These are phyloP conservation scores for Suhomyces faveliae DNA, from an alignment of 805 yeast species.

Conservation along the genomic window DNA sequence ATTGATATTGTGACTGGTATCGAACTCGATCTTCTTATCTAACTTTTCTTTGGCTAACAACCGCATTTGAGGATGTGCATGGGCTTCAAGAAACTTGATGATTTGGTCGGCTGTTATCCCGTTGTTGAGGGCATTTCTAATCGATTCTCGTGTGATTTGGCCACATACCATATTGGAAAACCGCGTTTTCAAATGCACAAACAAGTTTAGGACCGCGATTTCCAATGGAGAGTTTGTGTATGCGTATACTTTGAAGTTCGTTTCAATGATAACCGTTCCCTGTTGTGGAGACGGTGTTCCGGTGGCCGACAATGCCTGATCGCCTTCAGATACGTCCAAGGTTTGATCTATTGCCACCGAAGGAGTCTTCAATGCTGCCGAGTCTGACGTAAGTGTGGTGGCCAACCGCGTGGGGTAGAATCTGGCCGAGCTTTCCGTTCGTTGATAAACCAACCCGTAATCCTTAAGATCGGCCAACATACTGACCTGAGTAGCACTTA, in stretches of 20 bases:
- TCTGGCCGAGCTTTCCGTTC: constrained; percentile 51
- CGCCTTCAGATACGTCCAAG: constrained; percentile 27
- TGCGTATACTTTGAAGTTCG: constrained; percentile 90
- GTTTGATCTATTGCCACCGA: constrained; percentile 74
- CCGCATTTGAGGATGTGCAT: constrained; percentile 92
- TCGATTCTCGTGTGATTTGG: constrained; percentile 87
- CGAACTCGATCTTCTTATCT: constrained; percentile 66
- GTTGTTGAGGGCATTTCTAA: constrained; percentile 74
- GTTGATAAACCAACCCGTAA: constrained; percentile 80
- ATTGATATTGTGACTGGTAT: constrained; percentile 48
- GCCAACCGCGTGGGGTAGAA: constrained; percentile 92
- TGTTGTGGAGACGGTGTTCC: constrained; percentile 18
- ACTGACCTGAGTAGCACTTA: constrained; percentile 76
- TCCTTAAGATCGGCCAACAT: constrained; percentile 90
- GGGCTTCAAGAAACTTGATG: constrained; percentile 80
- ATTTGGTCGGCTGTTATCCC: constrained; percentile 97
- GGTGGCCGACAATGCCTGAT: constrained; percentile 6
- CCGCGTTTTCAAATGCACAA: constrained; percentile 80
- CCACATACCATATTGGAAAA: constrained; percentile 94
- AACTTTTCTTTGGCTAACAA: constrained; percentile 66
- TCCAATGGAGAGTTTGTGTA: constrained; percentile 93
- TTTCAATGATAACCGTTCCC: constrained; percentile 86
- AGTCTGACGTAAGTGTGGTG: constrained; percentile 84
- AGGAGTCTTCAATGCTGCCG: constrained; percentile 67
- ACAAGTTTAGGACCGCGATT: constrained; percentile 85